Evolutionary conservation across 345 rosid genomes (phyloP).

Genomic region (Pistacia integerrima): DNA sequence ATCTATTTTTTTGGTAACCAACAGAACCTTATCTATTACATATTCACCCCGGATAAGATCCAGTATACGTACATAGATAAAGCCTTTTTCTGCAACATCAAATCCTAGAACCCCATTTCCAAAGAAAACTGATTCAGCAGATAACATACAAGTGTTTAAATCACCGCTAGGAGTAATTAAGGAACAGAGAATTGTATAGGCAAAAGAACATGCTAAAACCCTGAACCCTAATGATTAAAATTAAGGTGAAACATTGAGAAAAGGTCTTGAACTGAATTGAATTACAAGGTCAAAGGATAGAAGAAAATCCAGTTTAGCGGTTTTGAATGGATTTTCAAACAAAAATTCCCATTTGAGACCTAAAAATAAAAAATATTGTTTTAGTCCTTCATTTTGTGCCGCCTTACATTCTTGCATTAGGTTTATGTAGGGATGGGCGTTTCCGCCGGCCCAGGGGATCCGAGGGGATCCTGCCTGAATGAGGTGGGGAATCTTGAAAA

Average conservation of each 20-base stretch:
- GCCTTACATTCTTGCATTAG: no score
- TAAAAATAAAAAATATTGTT: neutral
- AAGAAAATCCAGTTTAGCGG: neutral
- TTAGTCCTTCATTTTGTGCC: no score
- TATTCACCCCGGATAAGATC: neutral
- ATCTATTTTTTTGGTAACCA: neutral
- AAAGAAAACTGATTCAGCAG: neutral
- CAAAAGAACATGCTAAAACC: neutral
- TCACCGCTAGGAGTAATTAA: neutral
- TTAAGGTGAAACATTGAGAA: neutral
- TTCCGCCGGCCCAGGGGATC: no score
- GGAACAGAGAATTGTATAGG: neutral
- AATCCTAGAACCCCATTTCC: neutral
- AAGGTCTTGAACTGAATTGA: neutral
- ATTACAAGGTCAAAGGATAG: conserved; percentile 5
- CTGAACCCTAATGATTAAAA: neutral
- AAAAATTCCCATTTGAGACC: neutral
- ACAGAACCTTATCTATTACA: neutral
- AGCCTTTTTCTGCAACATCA: conserved; percentile 1
- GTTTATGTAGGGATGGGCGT: no score
- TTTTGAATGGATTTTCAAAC: neutral
- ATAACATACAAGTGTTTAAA: neutral
- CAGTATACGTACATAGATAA: neutral
- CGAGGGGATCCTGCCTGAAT: no score
- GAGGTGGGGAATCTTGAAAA: no score